phyloP scores from a whole-genome alignment of 176 grass and related monocot species.

The Musa schizocarpa region DNA sequence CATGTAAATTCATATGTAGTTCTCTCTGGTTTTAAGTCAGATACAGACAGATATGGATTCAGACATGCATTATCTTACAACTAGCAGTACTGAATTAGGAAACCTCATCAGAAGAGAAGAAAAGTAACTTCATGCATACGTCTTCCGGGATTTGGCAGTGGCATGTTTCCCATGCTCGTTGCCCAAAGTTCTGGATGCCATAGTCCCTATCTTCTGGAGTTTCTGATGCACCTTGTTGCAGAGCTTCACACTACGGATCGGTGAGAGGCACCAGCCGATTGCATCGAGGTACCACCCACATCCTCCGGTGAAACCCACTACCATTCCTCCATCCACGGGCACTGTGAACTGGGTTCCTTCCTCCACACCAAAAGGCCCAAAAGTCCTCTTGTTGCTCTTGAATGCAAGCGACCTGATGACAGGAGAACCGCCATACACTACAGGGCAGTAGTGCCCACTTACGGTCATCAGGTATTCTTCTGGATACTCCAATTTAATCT shows the following conservation, averaged over 20 bases:
- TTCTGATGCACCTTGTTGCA: slow-evolving; percentile 1
- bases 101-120: background rate
- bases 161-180: background rate
- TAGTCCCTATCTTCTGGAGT: slow-evolving; percentile 16
- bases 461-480: background rate
- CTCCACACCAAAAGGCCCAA: background rate
- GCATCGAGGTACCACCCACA: slow-evolving; percentile 41
- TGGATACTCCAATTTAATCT: slow-evolving; percentile 2
- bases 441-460: slow-evolving; percentile 5
- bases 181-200: slow-evolving; percentile 19
- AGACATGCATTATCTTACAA: too few species aligned
- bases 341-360: slow-evolving; percentile 24
- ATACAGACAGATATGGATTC: too few species aligned
- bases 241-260: slow-evolving; percentile 12
- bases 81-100: too few species aligned
- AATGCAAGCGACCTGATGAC: slow-evolving; percentile 9
- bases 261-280: slow-evolving; percentile 25
- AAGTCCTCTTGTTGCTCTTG: background rate
- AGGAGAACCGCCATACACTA: background rate
- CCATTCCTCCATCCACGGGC: slow-evolving; percentile 24
- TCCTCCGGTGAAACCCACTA: slow-evolving; percentile 33
- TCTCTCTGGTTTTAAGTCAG: too few species aligned
- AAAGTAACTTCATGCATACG: background rate
- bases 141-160: background rate
- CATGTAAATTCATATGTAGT: too few species aligned